Percentiles rank a stretch among this genome's conserved stretches.
phyloP scores from a whole-genome alignment of 129 eudicot genomes.

The Lactuca sativa region DNA sequence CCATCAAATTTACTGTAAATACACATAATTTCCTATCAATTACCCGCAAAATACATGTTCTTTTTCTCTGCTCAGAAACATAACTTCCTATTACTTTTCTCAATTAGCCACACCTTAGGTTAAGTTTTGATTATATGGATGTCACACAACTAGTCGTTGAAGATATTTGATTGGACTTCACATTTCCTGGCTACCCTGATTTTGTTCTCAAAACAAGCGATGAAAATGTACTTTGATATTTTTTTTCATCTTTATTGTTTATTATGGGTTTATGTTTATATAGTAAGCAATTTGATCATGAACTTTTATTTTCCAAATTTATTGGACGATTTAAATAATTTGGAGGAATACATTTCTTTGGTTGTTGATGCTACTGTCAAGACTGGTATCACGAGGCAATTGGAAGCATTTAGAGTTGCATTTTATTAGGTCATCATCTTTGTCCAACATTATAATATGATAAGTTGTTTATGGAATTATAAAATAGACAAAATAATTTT shows the following conservation, averaged over 20 bases:
- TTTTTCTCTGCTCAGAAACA: too few species aligned
- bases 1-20: too few species aligned
- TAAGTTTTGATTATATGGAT: too few species aligned
- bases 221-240: conserved; percentile 48
- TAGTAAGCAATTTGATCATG: not conserved
- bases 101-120: too few species aligned
- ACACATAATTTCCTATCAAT: too few species aligned
- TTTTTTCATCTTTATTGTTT: conserved; percentile 1
- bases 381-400: conserved; percentile 58
- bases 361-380: conserved; percentile 76
- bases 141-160: conserved; percentile 28
- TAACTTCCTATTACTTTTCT: too few species aligned
- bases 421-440: conserved; percentile 51
- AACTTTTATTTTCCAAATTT: not conserved
- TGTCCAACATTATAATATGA: not conserved
- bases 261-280: conserved; percentile 22
- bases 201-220: conserved; percentile 69
- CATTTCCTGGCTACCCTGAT: conserved; percentile 94
- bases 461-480: not conserved
- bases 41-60: too few species aligned
- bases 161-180: conserved; percentile 91
- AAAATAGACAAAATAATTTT: too few species aligned
- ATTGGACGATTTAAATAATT: conserved; percentile 72
- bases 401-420: conserved; percentile 77
- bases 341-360: conserved; percentile 74